These are phyloP conservation scores for Magnaporthiopsis poae DNA, from an alignment of 2,329 filamentous ascomycete genomes.

Conservation along the genomic window DNA sequence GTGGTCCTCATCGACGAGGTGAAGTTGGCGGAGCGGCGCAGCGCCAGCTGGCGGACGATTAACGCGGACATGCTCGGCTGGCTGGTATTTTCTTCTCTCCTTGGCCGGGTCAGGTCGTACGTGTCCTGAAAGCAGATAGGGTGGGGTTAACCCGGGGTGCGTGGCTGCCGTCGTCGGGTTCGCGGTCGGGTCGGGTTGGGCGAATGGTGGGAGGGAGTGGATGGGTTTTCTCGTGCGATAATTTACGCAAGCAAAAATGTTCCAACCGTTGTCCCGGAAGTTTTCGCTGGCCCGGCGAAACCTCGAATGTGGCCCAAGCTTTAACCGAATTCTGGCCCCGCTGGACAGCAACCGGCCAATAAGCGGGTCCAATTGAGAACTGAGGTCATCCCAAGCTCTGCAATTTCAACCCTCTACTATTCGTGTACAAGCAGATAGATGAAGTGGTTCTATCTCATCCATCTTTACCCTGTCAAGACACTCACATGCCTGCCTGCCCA, in stretches of 20 bases:
- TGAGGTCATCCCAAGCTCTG: slow-evolving; percentile 5
- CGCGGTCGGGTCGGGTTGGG: slow-evolving; percentile 6
- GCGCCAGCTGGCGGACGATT: slow-evolving; percentile 30
- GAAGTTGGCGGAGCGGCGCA: slow-evolving; percentile 28
- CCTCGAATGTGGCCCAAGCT: slow-evolving; percentile 12
- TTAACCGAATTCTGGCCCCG: slow-evolving; percentile 14
- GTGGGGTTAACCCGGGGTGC: not conserved
- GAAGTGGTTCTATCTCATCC: no score
- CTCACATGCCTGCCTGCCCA: not conserved
- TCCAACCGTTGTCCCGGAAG: slow-evolving; percentile 21
- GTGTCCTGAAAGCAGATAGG: not conserved
- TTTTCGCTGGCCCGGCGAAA: slow-evolving; percentile 19
- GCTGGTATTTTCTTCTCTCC: not conserved
- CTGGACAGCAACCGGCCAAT: slow-evolving; percentile 13
- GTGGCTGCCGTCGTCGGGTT: not conserved
- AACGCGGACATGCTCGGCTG: slow-evolving; percentile 5
- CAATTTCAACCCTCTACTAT: not conserved
- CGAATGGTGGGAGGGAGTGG: slow-evolving; percentile 3
- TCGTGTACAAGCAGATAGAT: no score
- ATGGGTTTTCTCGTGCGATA: slow-evolving; percentile 12
- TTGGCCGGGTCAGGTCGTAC: not conserved
- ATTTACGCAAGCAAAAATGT: slow-evolving; percentile 21
- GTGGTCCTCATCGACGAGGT: slow-evolving; percentile 18
- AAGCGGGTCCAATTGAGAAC: slow-evolving; percentile 13
- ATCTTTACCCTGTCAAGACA: not conserved